Conservation (phyloP, 1,284 basidiomycete genomes). For the Quambalaria eucalypti region DNA sequence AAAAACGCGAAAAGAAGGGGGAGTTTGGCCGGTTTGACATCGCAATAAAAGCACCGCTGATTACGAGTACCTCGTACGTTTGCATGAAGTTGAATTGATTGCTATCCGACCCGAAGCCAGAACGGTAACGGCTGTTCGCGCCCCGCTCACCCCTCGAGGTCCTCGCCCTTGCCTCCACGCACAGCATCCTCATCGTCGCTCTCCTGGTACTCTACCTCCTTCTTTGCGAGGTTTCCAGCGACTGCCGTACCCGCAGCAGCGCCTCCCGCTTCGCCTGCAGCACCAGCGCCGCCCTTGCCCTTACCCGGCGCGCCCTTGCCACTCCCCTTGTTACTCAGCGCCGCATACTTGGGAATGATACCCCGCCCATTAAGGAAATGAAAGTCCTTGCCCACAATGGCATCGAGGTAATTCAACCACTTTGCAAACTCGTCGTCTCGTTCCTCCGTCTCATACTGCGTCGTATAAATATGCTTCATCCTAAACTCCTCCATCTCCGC, state of each 20-base stretch:
- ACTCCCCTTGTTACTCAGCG: constrained; percentile 57
- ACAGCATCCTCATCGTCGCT: constrained; percentile 58
- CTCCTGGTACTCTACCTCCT: constrained; percentile 52
- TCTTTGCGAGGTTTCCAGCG: constrained; percentile 39
- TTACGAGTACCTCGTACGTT: no score
- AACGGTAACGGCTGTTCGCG: no score
- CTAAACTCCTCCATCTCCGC: constrained; percentile 36
- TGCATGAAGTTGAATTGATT: no score
- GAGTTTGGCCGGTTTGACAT: no score
- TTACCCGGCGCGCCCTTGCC: constrained; percentile 61
- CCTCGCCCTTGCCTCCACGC: constrained; percentile 53
- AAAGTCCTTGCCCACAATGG: constrained; percentile 37
- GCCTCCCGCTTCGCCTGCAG: constrained; percentile 40
- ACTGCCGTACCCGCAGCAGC: constrained; percentile 39
- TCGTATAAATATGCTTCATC: constrained; percentile 38
- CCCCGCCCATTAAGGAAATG: constrained; percentile 48
- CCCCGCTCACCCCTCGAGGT: constrained; percentile 67
- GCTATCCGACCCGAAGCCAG: no score
- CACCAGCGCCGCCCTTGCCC: constrained; percentile 52
- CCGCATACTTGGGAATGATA: constrained; percentile 43
- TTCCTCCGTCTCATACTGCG: constrained; percentile 61
- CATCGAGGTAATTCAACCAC: constrained; percentile 47
- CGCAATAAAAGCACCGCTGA: no score
- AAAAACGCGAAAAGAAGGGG: no score
- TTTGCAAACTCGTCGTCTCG: constrained; percentile 58